Conservation (phyloP, 306 rosid species). For the Adenanthera pavonina region DNA sequence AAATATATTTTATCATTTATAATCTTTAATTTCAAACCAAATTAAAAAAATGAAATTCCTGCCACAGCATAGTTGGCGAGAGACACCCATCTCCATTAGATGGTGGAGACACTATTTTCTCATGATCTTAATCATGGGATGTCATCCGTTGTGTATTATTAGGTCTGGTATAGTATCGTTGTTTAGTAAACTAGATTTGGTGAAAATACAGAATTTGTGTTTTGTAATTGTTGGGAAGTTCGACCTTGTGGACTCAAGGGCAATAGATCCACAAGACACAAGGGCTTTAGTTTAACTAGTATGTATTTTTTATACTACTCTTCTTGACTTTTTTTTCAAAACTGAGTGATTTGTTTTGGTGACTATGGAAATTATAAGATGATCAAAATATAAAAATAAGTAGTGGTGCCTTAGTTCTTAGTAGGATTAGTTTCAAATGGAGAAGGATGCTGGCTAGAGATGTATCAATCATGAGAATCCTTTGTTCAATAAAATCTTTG, state of each 20-base stretch:
- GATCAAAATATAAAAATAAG: background rate
- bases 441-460: conserved; percentile 26
- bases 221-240: conserved; percentile 75
- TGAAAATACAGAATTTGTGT: too few relatives aligned
- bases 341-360: background rate
- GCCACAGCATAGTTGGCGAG: too few relatives aligned
- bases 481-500: conserved; percentile 26
- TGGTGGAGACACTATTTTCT: too few relatives aligned
- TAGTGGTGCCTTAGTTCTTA: background rate
- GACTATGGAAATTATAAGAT: background rate
- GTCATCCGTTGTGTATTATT: too few relatives aligned
- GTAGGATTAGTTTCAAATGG: conserved; percentile 8
- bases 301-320: conserved; percentile 37
- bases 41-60: too few relatives aligned
- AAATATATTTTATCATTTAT: too few relatives aligned
- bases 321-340: background rate
- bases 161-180: too few relatives aligned
- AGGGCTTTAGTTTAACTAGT: conserved; percentile 60
- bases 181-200: too few relatives aligned
- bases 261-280: conserved; percentile 62
- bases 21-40: too few relatives aligned
- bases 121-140: too few relatives aligned
- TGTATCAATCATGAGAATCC: conserved; percentile 30
- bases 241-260: conserved; percentile 62
- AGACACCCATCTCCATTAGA: too few relatives aligned